Percentiles rank a stretch among this genome's conserved stretches.
These are phyloP conservation scores for Leucocoprinus leucothites DNA, from an alignment of 768 basidiomycete genomes.

Conservation along the genomic window DNA sequence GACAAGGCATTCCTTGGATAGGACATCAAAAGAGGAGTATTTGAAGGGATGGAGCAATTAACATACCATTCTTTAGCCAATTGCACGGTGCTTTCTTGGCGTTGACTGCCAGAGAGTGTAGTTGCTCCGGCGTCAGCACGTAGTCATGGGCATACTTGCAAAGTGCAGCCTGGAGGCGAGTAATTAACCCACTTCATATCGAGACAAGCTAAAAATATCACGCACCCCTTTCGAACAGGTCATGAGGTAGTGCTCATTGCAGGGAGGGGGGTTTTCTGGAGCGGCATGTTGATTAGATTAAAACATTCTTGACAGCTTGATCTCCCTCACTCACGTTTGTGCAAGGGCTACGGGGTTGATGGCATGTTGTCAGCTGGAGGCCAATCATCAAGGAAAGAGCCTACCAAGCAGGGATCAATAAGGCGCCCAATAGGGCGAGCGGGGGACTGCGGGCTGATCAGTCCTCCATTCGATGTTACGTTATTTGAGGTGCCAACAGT, in stretches of 20 bases:
- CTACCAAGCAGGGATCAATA: constrained; percentile 65
- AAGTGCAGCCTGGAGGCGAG: constrained; percentile 40
- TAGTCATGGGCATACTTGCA: constrained; percentile 90
- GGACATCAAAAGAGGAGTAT: not conserved
- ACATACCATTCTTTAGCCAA: constrained; percentile 72
- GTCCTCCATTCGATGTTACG: constrained; percentile 52
- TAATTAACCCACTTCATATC: constrained; percentile 16
- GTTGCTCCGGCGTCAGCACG: constrained; percentile 64
- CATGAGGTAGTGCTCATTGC: constrained; percentile 85
- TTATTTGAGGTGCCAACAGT: constrained; percentile 40
- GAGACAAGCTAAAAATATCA: constrained; percentile 12
- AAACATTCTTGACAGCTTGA: constrained; percentile 1
- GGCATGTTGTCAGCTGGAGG: constrained; percentile 3
- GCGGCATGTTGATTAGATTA: constrained; percentile 10
- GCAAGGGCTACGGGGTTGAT: constrained; percentile 51
- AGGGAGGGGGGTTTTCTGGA: constrained; percentile 77
- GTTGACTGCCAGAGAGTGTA: constrained; percentile 65
- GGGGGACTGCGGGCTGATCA: constrained; percentile 67
- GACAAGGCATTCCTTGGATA: constrained; percentile 60
- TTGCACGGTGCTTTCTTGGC: constrained; percentile 88
- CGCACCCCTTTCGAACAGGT: constrained; percentile 74
- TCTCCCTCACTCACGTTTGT: constrained; percentile 57
- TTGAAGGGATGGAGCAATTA: not conserved
- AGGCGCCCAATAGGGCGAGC: constrained; percentile 38
- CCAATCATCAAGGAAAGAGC: constrained; percentile 17